phyloP scores from a whole-genome alignment of 108 stramenopile species.

The Skeletonema costatum region DNA sequence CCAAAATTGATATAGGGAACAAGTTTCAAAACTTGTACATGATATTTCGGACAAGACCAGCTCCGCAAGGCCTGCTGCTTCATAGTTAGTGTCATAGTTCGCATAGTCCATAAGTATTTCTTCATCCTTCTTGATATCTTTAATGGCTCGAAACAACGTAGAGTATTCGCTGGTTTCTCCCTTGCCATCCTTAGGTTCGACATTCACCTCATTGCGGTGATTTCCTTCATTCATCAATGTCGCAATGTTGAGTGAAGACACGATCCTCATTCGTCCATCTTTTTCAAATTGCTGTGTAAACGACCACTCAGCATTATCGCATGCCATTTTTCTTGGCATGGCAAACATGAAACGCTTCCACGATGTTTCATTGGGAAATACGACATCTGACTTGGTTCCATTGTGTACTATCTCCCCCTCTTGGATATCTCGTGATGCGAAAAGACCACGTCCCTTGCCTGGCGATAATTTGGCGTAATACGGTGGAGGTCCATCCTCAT shows the following conservation, averaged over 20 bases:
- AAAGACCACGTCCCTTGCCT: constrained; percentile 13
- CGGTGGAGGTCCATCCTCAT: background rate
- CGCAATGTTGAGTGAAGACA: background rate
- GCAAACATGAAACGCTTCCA: constrained; percentile 16
- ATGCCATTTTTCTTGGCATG: constrained; percentile 12
- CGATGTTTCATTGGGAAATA: background rate
- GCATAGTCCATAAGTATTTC: background rate
- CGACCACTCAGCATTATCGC: background rate
- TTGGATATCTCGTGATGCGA: constrained; percentile 15
- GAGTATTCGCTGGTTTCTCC: background rate
- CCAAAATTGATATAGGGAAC: background rate
- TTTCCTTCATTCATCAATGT: background rate
- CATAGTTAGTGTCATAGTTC: background rate
- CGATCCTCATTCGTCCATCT: background rate
- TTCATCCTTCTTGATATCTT: background rate
- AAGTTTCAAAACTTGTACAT: background rate
- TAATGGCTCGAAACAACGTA: background rate
- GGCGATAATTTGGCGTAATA: constrained; percentile 6
- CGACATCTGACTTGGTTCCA: background rate
- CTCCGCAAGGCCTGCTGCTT: background rate
- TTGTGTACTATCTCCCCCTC: constrained; percentile 11
- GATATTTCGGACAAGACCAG: background rate
- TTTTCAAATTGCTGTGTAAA: background rate
- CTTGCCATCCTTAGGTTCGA: background rate
- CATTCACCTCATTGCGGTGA: background rate